phyloP scores from a whole-genome alignment of 345 rosid genomes.

The Orychophragmus violaceus region DNA sequence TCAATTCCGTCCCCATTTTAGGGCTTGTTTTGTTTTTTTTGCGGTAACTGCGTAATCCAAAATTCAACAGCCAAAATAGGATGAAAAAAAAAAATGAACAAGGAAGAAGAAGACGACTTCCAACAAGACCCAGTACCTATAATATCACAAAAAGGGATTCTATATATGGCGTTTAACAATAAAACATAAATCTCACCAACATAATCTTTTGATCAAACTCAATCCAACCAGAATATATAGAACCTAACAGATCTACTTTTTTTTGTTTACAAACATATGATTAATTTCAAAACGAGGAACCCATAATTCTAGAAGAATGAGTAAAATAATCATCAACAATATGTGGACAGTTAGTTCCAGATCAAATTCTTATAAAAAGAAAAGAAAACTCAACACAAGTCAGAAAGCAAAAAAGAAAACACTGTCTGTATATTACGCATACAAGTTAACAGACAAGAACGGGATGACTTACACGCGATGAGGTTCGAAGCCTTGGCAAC shows the following conservation, averaged over 20 bases:
- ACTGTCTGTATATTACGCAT: too few species aligned
- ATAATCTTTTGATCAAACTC: background rate
- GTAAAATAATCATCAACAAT: too few species aligned
- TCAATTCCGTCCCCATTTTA: background rate
- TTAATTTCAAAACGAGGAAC: background rate
- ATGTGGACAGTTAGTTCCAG: background rate
- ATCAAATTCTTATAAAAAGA: background rate
- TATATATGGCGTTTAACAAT: too few species aligned
- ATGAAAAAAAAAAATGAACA: background rate
- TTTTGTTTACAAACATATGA: background rate
- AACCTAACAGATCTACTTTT: background rate
- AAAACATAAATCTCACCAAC: background rate
- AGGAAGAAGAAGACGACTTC: too few species aligned
- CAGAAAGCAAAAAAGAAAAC: too few species aligned
- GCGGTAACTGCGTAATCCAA: background rate
- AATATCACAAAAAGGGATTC: too few species aligned
- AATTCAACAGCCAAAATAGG: background rate
- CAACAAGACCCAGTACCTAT: too few species aligned
- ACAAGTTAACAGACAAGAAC: too few species aligned
- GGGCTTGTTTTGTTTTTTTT: too few species aligned
- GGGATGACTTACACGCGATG: background rate
- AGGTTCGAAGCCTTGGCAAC: background rate
- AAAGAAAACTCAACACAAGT: background rate
- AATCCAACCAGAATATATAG: background rate
- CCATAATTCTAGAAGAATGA: too few species aligned